Base-by-base conservation (phyloP, 805 yeast genomes). In the Blastobotrys peoriensis region DNA sequence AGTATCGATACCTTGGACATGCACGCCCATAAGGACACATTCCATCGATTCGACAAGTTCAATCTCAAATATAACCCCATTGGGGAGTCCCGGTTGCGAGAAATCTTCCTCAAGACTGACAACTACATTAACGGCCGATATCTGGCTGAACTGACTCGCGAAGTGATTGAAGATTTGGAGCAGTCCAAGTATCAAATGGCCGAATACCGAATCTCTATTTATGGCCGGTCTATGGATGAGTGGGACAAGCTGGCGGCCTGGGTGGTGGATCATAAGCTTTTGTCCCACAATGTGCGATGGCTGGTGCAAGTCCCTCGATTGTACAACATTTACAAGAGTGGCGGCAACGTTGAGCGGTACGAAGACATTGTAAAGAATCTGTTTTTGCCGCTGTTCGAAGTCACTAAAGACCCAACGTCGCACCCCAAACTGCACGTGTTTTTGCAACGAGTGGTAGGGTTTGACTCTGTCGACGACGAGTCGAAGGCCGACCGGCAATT, bases 11-110 rank as follows among this genome's bases (percentile, higher is more conserved):
- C 98, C 1, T 74, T 93, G 54, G 99, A 93, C 66, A 93, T 93
- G 99, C 99, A 93, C 66, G 99, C 99, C 3, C 98, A 93, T 64
- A 85, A 89, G 52, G 99, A 93, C 59, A 85, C 98, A 0, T 93
- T 93, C 75, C 99, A 93, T 65, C 76, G 99, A 57, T 93, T 93
- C 61, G 99, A 93, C 66, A 93, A 93, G 67, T 93, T 93, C 74
- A 93, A 93, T 64, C 73, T 93, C 68, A 94, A 93, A 64, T 93
- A 93, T 68, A 93, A 93, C 61, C 99, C 99, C 17, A 83, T 93
- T 56, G 99, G 99, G 23, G 98, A 93, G 67, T 93, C 98, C 17
- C 81, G 99, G 63, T 69, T 93, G 64, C 79, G 99, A 66, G 98
- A 93, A 63, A 93, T 93, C 44, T 93, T 93, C 64, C 70, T 93